Percentiles rank a stretch among this genome's conserved stretches.
phyloP scores from a whole-genome alignment of 225 moss, liverwort and hornwort genomes.

The Rhytidiadelphus loreus region DNA sequence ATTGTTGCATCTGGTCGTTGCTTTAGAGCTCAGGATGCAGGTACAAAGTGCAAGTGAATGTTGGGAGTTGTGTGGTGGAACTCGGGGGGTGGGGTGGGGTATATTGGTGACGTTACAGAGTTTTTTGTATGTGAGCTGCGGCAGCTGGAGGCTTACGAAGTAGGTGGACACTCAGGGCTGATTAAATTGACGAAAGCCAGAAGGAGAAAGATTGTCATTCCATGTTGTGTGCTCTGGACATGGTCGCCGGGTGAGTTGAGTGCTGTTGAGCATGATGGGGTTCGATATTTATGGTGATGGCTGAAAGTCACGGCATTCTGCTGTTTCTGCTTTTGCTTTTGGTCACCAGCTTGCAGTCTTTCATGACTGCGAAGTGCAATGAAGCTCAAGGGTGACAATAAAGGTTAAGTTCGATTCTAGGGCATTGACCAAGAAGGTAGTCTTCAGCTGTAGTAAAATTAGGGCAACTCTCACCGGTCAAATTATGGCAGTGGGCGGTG shows the following conservation, averaged over 20 bases:
- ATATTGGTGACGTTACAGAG: background rate
- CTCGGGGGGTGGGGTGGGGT: background rate
- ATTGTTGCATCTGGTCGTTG: background rate
- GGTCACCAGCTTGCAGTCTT: background rate
- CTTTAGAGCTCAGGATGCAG: background rate
- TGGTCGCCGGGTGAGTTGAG: background rate
- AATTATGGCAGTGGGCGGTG: background rate
- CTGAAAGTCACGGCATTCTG: background rate
- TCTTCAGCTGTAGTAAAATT: background rate
- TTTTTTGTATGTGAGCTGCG: background rate
- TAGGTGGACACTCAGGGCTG: background rate
- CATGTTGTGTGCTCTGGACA: background rate
- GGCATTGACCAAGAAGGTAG: conserved; percentile 9
- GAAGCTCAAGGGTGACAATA: background rate
- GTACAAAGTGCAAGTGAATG: background rate
- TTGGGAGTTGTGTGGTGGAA: background rate
- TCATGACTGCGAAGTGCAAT: conserved; percentile 2
- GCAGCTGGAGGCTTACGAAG: background rate
- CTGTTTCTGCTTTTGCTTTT: conserved; percentile 5
- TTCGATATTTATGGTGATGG: conserved; percentile 8
- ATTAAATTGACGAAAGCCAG: background rate
- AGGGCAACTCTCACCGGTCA: background rate
- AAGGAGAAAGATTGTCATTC: background rate
- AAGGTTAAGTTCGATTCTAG: background rate
- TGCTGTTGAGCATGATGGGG: conserved; percentile 1